A percentile compares a stretch with the other conserved stretches of the same genome.
These are phyloP conservation scores for Leptodermis oblonga DNA, from an alignment of 257 asterid genomes.

Conservation along the genomic window DNA sequence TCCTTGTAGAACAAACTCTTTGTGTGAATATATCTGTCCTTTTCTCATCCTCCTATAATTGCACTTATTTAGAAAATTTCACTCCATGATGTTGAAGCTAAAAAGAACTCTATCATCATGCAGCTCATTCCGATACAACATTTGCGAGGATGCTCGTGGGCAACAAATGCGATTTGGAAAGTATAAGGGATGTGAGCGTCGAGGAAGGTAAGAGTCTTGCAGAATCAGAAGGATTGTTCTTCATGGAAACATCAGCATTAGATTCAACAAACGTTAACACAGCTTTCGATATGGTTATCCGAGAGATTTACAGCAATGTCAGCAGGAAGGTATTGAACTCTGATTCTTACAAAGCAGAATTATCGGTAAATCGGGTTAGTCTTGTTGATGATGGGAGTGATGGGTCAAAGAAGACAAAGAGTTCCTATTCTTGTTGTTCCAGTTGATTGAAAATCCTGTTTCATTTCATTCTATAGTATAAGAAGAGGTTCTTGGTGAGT, in stretches of 20 bases:
- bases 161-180: conserved; percentile 50
- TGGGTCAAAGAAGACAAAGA: conserved; percentile 35
- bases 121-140: conserved; percentile 62
- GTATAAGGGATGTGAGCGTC: conserved; percentile 46
- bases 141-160: conserved; percentile 62
- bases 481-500: background rate
- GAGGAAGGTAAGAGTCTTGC: conserved; percentile 61
- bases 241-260: conserved; percentile 67
- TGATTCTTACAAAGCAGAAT: conserved; percentile 53
- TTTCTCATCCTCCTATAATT: too few species aligned
- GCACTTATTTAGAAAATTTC: background rate
- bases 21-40: too few species aligned
- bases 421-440: conserved; percentile 48
- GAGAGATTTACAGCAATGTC: conserved; percentile 51
- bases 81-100: conserved; percentile 3
- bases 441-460: conserved; percentile 32
- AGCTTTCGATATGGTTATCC: conserved; percentile 54
- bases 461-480: background rate
- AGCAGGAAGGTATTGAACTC: conserved; percentile 69
- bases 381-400: conserved; percentile 39
- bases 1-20: too few species aligned
- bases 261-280: conserved; percentile 51
- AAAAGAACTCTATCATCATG: conserved; percentile 18
- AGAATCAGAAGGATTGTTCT: conserved; percentile 57
- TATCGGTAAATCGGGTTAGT: conserved; percentile 50